A percentile compares a stretch with the other conserved stretches of the same genome.
These are phyloP conservation scores for Xerocomus brunneocitrinus DNA, from an alignment of 768 basidiomycete genomes.

Conservation along the genomic window DNA sequence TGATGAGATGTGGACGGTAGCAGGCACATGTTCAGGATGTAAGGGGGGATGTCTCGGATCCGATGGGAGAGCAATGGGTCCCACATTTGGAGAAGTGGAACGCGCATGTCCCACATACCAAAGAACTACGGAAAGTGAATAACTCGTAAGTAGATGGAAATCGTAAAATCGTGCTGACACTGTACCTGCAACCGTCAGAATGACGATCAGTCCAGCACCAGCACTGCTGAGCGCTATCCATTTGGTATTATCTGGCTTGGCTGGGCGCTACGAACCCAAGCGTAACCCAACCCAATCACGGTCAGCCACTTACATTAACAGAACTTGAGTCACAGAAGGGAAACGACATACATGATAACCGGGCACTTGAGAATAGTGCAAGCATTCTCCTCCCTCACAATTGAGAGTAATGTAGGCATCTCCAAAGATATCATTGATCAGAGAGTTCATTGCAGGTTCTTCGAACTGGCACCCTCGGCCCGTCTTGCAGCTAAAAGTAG, in stretches of 20 bases:
- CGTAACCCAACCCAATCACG: neutral
- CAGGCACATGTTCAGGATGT: conserved; percentile 81
- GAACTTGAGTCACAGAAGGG: neutral
- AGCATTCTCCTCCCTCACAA: conserved; percentile 88
- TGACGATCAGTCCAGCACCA: conserved; percentile 69
- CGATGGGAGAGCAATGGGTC: conserved; percentile 84
- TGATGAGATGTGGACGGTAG: conserved; percentile 85
- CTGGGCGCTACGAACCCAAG: conserved; percentile 49
- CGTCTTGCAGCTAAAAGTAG: conserved; percentile 70
- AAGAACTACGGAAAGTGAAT: conserved; percentile 44
- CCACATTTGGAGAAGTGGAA: conserved; percentile 37
- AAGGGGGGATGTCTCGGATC: conserved; percentile 58
- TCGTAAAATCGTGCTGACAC: neutral
- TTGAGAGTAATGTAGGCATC: conserved; percentile 84
- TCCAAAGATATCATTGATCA: conserved; percentile 92
- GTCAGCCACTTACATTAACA: neutral
- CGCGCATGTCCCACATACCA: conserved; percentile 88
- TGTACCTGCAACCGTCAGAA: conserved; percentile 60
- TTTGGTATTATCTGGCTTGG: conserved; percentile 74
- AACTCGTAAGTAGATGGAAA: neutral
- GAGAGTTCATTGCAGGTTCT: conserved; percentile 93
- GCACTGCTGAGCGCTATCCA: conserved; percentile 86
- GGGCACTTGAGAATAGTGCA: conserved; percentile 91
- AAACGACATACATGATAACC: conserved; percentile 63
- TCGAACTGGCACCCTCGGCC: conserved; percentile 83